A percentile compares a stretch with the other conserved stretches of the same genome.
Conservation (phyloP, 208 protist species). For the Leishmania gerbilli region DNA sequence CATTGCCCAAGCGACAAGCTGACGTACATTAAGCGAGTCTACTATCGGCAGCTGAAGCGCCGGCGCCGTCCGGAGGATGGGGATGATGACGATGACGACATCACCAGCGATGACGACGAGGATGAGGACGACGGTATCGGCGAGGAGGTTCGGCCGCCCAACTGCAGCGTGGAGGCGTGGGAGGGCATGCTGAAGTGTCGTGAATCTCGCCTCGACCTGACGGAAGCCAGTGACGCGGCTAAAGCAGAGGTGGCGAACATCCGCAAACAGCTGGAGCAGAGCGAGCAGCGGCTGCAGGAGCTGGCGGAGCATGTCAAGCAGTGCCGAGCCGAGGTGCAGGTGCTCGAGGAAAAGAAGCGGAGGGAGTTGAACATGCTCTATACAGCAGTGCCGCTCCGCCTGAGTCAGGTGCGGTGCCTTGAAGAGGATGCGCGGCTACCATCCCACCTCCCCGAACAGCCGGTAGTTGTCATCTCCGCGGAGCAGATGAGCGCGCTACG, state of each 20-base stretch:
- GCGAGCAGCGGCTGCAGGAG: conserved; percentile 70
- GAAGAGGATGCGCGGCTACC: conserved; percentile 43
- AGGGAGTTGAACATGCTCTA: conserved; percentile 95
- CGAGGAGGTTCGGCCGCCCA: conserved; percentile 90
- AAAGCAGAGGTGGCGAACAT: conserved; percentile 38
- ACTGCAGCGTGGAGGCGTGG: conserved; percentile 88
- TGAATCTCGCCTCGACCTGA: conserved; percentile 90
- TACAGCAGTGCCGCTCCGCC: conserved; percentile 88
- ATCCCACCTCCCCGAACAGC: conserved; percentile 41
- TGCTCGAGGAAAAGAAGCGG: conserved; percentile 94
- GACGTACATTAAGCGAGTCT: conserved; percentile 88
- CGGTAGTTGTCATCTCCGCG: conserved; percentile 83
- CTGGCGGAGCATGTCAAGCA: conserved; percentile 61
- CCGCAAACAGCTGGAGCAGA: conserved; percentile 43
- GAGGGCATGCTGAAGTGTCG: conserved; percentile 87
- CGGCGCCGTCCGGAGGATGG: conserved; percentile 54
- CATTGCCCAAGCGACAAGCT: conserved; percentile 71
- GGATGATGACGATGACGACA: conserved; percentile 85
- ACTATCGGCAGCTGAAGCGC: conserved; percentile 94
- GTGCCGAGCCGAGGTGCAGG: conserved; percentile 80
- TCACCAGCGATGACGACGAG: conserved; percentile 85
- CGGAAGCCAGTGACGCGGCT: conserved; percentile 82
- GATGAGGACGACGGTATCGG: conserved; percentile 91
- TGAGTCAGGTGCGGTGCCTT: conserved; percentile 85
- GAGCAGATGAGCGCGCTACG: conserved; percentile 63